Evolutionary conservation across 805 yeast species (phyloP).

Genomic region (Wickerhamomyces tratensis): DNA sequence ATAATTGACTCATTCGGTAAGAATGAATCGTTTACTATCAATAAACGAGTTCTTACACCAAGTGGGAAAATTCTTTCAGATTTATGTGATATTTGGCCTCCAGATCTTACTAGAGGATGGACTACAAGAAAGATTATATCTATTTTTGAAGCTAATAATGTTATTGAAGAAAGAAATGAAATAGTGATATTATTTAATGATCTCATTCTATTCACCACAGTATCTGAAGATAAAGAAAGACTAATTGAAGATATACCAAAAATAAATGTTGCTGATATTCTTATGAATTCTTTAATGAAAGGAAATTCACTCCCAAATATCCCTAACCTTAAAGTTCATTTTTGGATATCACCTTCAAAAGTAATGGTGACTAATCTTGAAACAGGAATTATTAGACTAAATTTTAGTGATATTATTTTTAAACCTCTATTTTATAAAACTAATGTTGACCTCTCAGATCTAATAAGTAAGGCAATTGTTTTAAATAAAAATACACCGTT

Average conservation of each 20-base stretch:
- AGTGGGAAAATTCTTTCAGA: slow-evolving; percentile 85
- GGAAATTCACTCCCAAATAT: slow-evolving; percentile 44
- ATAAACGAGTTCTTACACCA: slow-evolving; percentile 74
- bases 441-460: slow-evolving; percentile 38
- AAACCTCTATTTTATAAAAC: not conserved
- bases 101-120: slow-evolving; percentile 84
- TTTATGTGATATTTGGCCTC: slow-evolving; percentile 81
- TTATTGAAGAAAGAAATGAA: slow-evolving; percentile 28
- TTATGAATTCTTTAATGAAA: slow-evolving; percentile 86
- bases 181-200: slow-evolving; percentile 78
- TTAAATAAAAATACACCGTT: slow-evolving; percentile 76
- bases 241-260: slow-evolving; percentile 14
- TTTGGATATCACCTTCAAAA: not conserved
- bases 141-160: slow-evolving; percentile 41
- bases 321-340: not conserved
- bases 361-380: not conserved
- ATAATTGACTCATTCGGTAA: slow-evolving; percentile 80
- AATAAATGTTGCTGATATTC: slow-evolving; percentile 65
- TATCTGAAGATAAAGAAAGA: slow-evolving; percentile 31
- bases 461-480: slow-evolving; percentile 59
- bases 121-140: slow-evolving; percentile 76
- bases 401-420: not conserved
- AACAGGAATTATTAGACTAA: not conserved
- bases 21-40: slow-evolving; percentile 38
- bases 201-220: slow-evolving; percentile 53